Base-by-base conservation (phyloP, 768 basidiomycete species). In the Xerocomellus amylosporus region DNA sequence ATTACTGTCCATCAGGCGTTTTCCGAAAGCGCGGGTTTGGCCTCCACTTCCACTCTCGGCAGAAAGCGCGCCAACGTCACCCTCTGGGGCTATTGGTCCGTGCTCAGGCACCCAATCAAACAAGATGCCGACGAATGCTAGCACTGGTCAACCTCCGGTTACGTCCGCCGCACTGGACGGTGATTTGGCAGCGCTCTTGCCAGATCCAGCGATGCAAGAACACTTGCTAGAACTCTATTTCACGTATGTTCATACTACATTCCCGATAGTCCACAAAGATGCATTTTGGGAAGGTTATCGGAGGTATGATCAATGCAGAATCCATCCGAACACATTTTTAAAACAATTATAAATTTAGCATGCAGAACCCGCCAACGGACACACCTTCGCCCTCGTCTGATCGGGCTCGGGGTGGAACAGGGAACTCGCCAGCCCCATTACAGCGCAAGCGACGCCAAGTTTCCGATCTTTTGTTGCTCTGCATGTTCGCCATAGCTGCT, bases 11-110 rank as follows among this genome's bases (percentile, higher is more conserved):
- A 7, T 6, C 64, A 90, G 81, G 87, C 84, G 85, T 28, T 94
- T 95, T 71, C 91, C 93, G 0, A 86, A 85, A 60, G 87, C 91
- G 3, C 80, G 92, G n/a, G 88, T 93, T 24, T 95, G 93, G 93
- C 93, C 93, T 0, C 84, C 84, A 4, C 68, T 80, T 51, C 70
- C 71, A 4, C 40, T 64, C 26, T 49, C 52, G 5, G 48, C 59
- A 60, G 75, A 19, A 71, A 51, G 54, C 33, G 55, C 68, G 56
- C 54, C 69, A 31, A 50, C 46, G 7, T 50, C 61, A 15, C 42
- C 61, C 4, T 54, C 64, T 30, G 12, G 49, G n/a, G 46, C 48
- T 13, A 36, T 55, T 6, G 37, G 50, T 15, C 28, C 54, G 17
- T 58, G 39, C 34, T 38, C 56, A 10, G 45, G 38, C 24, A 44